Evolutionary conservation across 106 monocot genomes (phyloP).

Genomic region (Dendrobium catenatum): DNA sequence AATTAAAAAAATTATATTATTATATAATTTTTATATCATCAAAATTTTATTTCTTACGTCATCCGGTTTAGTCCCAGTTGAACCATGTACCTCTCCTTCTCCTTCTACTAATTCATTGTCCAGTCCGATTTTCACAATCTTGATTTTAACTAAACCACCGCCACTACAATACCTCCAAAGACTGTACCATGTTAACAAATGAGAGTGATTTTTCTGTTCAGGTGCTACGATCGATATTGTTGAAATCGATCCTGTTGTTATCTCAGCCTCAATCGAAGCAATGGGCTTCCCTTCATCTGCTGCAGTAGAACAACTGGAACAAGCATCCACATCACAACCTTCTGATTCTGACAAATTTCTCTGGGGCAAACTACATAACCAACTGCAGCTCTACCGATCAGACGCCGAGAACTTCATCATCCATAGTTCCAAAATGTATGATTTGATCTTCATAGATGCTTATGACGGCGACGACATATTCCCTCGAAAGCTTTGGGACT

Average conservation of each 20-base stretch:
- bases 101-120: too few relatives aligned
- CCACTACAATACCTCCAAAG: neutral
- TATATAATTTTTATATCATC: too few relatives aligned
- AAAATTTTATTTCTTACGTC: too few relatives aligned
- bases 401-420: conserved; percentile 72
- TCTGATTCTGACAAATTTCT: conserved; percentile 22
- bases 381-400: conserved; percentile 50
- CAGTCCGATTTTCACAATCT: too few relatives aligned
- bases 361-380: conserved; percentile 40
- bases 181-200: neutral
- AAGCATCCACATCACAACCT: conserved; percentile 7
- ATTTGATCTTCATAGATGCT: conserved; percentile 82
- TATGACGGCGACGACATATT: conserved; percentile 98
- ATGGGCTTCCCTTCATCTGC: conserved; percentile 89
- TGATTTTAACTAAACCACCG: neutral
- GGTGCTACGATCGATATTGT: conserved; percentile 76
- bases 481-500: conserved; percentile 76
- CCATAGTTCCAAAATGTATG: conserved; percentile 32
- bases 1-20: too few relatives aligned
- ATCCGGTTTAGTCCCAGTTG: too few relatives aligned
- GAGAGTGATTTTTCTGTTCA: conserved; percentile 20
- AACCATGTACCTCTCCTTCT: too few relatives aligned
- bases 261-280: conserved; percentile 66
- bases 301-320: conserved; percentile 9
- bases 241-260: conserved; percentile 91